phyloP scores from a whole-genome alignment of 148 eudicot species.

The Rhododendron molle region DNA sequence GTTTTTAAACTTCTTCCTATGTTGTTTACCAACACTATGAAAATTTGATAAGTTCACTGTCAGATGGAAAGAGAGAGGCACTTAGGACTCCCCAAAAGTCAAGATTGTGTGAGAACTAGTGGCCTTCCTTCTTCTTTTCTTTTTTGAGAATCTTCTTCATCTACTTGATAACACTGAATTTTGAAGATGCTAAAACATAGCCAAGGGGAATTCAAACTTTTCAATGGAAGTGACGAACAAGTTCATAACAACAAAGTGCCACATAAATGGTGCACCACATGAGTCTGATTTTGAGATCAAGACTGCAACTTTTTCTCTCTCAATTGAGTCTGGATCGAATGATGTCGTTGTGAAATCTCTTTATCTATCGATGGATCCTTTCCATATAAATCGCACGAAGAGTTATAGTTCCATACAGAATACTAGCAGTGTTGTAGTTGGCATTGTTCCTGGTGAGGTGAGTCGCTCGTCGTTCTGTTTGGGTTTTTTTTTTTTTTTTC shows the following conservation, averaged over 20 bases:
- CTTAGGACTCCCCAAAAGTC: too few relatives aligned
- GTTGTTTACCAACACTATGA: too few relatives aligned
- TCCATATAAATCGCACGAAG: slow-evolving; percentile 13
- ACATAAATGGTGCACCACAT: slow-evolving; percentile 9
- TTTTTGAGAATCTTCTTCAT: neutral
- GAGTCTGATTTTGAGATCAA: slow-evolving; percentile 15
- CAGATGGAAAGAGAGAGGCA: too few relatives aligned
- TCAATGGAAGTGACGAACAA: slow-evolving; percentile 7
- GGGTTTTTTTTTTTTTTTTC: neutral
- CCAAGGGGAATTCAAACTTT: neutral
- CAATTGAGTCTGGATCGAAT: slow-evolving; percentile 3
- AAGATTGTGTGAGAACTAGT: neutral
- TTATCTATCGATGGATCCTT: slow-evolving; percentile 13
- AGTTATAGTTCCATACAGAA: slow-evolving; percentile 5
- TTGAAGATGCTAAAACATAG: neutral
- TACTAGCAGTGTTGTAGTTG: neutral
- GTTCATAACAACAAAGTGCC: slow-evolving; percentile 4
- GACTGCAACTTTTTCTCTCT: slow-evolving; percentile 4
- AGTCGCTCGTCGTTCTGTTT: neutral
- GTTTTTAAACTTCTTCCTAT: too few relatives aligned
- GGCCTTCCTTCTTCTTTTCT: neutral
- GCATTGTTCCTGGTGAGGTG: slow-evolving; percentile 5
- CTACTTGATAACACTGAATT: neutral
- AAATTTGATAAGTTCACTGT: too few relatives aligned
- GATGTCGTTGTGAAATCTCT: slow-evolving; percentile 10